Conservation (phyloP, 805 yeast species). For the Candida bentonensis region DNA sequence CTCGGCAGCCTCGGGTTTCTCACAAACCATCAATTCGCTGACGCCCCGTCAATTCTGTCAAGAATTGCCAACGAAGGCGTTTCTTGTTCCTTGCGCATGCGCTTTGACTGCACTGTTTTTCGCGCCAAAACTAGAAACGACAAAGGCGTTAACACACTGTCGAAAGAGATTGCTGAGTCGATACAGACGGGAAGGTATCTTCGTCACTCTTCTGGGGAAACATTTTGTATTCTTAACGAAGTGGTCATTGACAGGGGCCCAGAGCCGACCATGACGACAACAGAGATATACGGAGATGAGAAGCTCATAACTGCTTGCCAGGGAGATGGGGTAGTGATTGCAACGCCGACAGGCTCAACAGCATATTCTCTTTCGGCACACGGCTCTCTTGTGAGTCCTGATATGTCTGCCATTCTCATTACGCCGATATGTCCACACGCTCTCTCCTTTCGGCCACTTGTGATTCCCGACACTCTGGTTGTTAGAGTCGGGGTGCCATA, state of each 20-base stretch:
- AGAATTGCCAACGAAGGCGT: slow-evolving; percentile 58
- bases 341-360: slow-evolving; percentile 94
- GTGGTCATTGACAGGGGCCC: slow-evolving; percentile 90
- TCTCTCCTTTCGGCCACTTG: slow-evolving; percentile 78
- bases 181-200: neutral
- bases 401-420: slow-evolving; percentile 79
- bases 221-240: slow-evolving; percentile 66
- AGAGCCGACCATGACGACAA: slow-evolving; percentile 77
- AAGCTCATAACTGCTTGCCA: slow-evolving; percentile 76
- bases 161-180: slow-evolving; percentile 18
- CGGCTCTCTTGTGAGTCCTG: slow-evolving; percentile 89
- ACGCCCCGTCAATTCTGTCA: slow-evolving; percentile 45
- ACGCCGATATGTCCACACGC: slow-evolving; percentile 97
- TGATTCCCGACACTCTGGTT: slow-evolving; percentile 82
- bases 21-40: slow-evolving; percentile 71
- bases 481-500: slow-evolving; percentile 72
- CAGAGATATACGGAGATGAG: slow-evolving; percentile 82
- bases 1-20: slow-evolving; percentile 87
- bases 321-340: slow-evolving; percentile 85
- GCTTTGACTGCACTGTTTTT: slow-evolving; percentile 49
- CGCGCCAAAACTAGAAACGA: neutral
- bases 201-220: neutral
- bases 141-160: slow-evolving; percentile 15
- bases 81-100: slow-evolving; percentile 66
- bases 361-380: slow-evolving; percentile 94